Base-by-base conservation (phyloP, 176 grass and related monocot genomes). In the Zea luxurians region DNA sequence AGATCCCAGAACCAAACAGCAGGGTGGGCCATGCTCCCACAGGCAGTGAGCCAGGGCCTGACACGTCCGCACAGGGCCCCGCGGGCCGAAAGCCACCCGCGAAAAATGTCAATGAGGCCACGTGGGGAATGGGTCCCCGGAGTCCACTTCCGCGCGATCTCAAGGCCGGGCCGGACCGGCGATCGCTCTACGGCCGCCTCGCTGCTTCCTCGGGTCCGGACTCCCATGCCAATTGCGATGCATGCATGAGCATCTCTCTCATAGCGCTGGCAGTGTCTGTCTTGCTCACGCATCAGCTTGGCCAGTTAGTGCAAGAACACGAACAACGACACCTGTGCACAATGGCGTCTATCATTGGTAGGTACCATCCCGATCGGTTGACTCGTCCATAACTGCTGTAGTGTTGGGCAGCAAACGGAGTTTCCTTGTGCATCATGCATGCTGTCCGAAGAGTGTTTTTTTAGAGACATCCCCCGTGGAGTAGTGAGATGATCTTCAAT, bases 321-420 rank as follows among this genome's bases (percentile, higher is more conserved):
- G 10, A 76, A 64, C 71, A 64, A 42, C 1, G 75, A 41, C 63
- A 80, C 81, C 70, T 54, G 75, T 75, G 8, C 69, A 21, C 34
- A 46, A 79, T 79, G 76, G 76, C 75, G 49, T 63, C 66, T 55
- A 84, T 84, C 59, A 88, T 88, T 88, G 86, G 41, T 58, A 35
- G 27, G 27, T 27, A 27, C 76, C 63, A 67, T 66, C 15, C 38
- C 36, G 20, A 13, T 47, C 50, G 48, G 13, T 41, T 48, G 34
- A 27, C 61, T 52, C 1, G 8, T 66, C 35, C 13, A 34, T 36
- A 43, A 20, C 73, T 34, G 20, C 45, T 20, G 34, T 44, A 60
- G n/a, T 65, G 53, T 8, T n/a, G 53, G 53, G 53, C 2, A 16
- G 53, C 53, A 55, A 55, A 55, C 17, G 53, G 53, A 55, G 53